Base-by-base conservation (phyloP, 1,284 basidiomycete species). In the Puccinia sorghi region DNA sequence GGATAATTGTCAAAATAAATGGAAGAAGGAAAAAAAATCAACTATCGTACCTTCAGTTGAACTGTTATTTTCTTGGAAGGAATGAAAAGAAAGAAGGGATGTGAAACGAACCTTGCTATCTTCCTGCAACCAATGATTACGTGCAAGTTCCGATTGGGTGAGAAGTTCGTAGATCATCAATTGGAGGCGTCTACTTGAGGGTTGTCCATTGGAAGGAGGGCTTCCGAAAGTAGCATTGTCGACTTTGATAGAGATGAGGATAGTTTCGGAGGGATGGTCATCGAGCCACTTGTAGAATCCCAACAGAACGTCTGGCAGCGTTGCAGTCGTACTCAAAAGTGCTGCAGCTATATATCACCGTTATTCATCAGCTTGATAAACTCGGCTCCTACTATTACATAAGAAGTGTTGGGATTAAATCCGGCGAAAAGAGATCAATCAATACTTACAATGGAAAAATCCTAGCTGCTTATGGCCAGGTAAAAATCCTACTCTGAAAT, bases 281-380 rank as follows among this genome's bases (percentile, higher is more conserved):
- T 83, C 81, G n/a, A 83, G 76, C 78, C 81, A 83, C 59, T 81
- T 72, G 69, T 83, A 82, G 12, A 83, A 73, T 25, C 82, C 82
- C 70, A 80, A 80, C 25, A 83, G 61, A 5, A 82, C 80, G 63
- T 83, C 82, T 17, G 81, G 80, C 12, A 83, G 69, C 25, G 77
- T 79, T 43, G 82, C 81, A 15, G 81, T 82, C 20, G 17, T 22
- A 61, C 80, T 80, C 54, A 82, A 73, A n/a, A 82, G 72, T 25
- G 77, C 75, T 37, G 79, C 57, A 39, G 80, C 82, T 82, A 13
- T 11, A n/a, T n/a, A n/a, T n/a, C n/a, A n/a, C n/a, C n/a, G n/a
- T n/a, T n/a, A n/a, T n/a, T n/a, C n/a, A n/a, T n/a, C n/a, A n/a
- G n/a, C n/a, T n/a, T n/a, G n/a, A n/a, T n/a, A n/a, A n/a, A n/a